Base-by-base conservation (phyloP, 345 rosid species). In the Eucalyptus rudis region DNA sequence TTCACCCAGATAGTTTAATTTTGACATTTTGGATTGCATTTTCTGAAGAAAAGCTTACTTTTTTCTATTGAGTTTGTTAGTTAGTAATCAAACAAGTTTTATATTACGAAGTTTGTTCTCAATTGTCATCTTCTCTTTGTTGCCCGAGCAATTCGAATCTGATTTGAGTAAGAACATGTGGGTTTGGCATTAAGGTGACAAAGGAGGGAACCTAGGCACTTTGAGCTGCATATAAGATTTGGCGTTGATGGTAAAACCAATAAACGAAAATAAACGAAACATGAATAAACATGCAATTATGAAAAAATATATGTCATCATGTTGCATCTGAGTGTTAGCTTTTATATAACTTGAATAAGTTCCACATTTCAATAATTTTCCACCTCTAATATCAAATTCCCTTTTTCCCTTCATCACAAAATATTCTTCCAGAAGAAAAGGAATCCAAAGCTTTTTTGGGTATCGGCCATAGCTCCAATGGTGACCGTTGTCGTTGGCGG, bases 401-500 rank as follows among this genome's bases (percentile, higher is more conserved):
- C 16, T 4, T 44, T 59, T 36, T 86, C 45, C 45, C 68, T 36
- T 4, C 31, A 86, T 36, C 22, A 11, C 88, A 17, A 54, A 33
- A 22, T 13, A 33, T 24, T 54, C 29, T 92, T 91, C 68, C 93
- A 97, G 99, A 95, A 89, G 49, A 90, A 92, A 44, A 95, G 45
- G 86, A 96, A 94, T 2, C 98, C 99, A 81, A 97, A 92, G 89
- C 92, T 96, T 50, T 97, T 97, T 90, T 96, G 98, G 99, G 94
- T 95, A 81, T 94, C 99, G 15, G 98, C 99, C 22, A 92, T 96
- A 90, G 94, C 96, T 90, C 99, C 99, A 54, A 94, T 97, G 97
- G 90, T 92, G 86, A 93, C 94, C 4, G 98, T 97, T 31, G 52
- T 95, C 19, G 89, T 94, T 6, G 98, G 99, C 51, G 94, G 97